phyloP scores from a whole-genome alignment of 768 basidiomycete genomes.

The Antrodiella citrinella region DNA sequence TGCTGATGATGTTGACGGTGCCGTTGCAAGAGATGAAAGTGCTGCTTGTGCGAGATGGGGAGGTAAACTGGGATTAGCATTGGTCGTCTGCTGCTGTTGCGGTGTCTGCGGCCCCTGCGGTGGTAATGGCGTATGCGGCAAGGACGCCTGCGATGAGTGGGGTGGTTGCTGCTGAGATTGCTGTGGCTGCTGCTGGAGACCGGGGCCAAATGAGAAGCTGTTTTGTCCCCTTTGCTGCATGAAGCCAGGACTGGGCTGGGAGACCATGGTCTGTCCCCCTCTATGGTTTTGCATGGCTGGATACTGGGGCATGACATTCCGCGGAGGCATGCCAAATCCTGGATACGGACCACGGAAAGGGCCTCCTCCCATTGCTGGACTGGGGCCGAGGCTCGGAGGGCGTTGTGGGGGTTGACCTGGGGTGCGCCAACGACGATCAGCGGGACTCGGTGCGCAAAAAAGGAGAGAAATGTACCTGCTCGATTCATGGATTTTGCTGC shows the following conservation, averaged over 20 bases:
- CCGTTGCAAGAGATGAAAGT: slow-evolving; percentile 34
- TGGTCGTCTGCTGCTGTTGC: slow-evolving; percentile 22
- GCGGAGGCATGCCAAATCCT: slow-evolving; percentile 54
- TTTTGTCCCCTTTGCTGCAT: slow-evolving; percentile 59
- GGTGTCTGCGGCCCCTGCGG: slow-evolving; percentile 33
- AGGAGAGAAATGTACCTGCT: slow-evolving; percentile 21
- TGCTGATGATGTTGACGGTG: slow-evolving; percentile 55
- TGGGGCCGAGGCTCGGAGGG: slow-evolving; percentile 66
- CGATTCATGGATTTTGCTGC: slow-evolving; percentile 24
- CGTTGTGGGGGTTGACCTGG: slow-evolving; percentile 77
- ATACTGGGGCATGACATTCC: slow-evolving; percentile 47
- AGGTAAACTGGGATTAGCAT: slow-evolving; percentile 44
- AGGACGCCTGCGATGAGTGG: slow-evolving; percentile 18
- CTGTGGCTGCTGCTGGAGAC: slow-evolving; percentile 49
- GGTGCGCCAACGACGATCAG: slow-evolving; percentile 2
- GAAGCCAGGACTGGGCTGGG: slow-evolving; percentile 55
- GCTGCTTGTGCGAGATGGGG: slow-evolving; percentile 49
- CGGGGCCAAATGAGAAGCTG: slow-evolving; percentile 58
- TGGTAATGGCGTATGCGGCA: slow-evolving; percentile 28
- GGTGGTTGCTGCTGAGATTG: slow-evolving; percentile 25
- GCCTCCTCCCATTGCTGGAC: slow-evolving; percentile 43
- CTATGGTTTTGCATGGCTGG: slow-evolving; percentile 57
- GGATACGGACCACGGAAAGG: slow-evolving; percentile 53
- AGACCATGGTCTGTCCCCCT: slow-evolving; percentile 46
- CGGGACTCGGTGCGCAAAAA: neutral